These are phyloP conservation scores for Akanthomyces muscarius DNA, from an alignment of 2,329 filamentous ascomycete genomes.

Conservation along the genomic window DNA sequence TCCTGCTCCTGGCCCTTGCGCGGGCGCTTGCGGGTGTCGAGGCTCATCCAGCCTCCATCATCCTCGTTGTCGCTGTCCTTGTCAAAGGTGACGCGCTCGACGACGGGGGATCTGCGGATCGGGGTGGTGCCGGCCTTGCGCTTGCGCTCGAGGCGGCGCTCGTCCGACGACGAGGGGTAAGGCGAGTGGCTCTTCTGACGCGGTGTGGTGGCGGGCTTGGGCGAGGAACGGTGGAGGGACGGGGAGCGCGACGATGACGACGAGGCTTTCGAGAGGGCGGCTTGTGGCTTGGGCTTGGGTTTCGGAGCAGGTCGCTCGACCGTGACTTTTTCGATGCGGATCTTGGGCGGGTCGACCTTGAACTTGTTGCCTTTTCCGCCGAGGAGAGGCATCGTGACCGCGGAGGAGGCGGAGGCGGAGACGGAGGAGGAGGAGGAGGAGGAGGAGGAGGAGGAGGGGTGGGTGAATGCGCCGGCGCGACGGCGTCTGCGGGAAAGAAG, in stretches of 20 bases:
- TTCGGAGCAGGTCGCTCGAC: constrained; percentile 37
- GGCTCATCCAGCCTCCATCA: constrained; percentile 47
- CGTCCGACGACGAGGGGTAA: constrained; percentile 38
- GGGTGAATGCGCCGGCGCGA: neutral
- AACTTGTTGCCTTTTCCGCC: constrained; percentile 45
- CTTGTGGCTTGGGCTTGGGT: constrained; percentile 34
- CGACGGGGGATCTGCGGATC: constrained; percentile 41
- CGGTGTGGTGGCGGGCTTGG: constrained; percentile 33
- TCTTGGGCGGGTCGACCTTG: constrained; percentile 47
- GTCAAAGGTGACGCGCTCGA: constrained; percentile 47
- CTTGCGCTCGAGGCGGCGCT: constrained; percentile 41
- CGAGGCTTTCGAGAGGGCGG: constrained; percentile 26
- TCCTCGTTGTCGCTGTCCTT: constrained; percentile 49
- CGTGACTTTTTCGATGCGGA: constrained; percentile 51
- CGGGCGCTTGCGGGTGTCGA: constrained; percentile 47
- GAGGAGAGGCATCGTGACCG: constrained; percentile 31
- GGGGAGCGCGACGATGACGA: constrained; percentile 33
- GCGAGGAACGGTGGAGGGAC: constrained; percentile 36
- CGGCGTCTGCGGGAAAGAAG: neutral
- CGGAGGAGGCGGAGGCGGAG: neutral
- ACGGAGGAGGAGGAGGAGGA: neutral
- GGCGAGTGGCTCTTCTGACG: constrained; percentile 41
- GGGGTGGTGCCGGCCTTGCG: constrained; percentile 39
- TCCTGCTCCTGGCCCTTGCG: constrained; percentile 40
- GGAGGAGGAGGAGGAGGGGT: neutral